These are phyloP conservation scores for Chlorella sp. DNA, from an alignment of 139 green algal species.

Conservation along the genomic window DNA sequence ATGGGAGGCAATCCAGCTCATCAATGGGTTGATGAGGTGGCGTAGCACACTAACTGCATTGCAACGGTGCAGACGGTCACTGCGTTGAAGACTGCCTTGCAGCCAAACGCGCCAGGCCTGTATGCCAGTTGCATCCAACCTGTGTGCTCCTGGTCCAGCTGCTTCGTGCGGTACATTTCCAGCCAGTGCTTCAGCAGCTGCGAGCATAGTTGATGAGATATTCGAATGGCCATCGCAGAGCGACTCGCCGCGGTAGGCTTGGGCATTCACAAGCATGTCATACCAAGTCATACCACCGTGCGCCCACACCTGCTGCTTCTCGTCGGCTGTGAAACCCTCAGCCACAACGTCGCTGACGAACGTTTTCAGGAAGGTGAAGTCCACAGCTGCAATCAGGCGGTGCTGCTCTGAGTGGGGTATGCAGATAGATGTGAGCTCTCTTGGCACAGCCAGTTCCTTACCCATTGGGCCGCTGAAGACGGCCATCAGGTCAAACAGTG, in stretches of 20 bases:
- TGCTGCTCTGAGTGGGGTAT: not conserved
- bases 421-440: no score
- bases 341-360: conserved; percentile 71
- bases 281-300: not conserved
- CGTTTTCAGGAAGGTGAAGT: conserved; percentile 86
- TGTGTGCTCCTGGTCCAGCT: conserved; percentile 13
- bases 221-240: no score
- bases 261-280: no score
- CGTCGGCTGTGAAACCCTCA: conserved; percentile 54
- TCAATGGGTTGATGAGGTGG: conserved; percentile 86
- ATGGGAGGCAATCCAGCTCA: conserved; percentile 68
- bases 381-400: conserved; percentile 53
- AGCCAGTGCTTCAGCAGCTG: conserved; percentile 40
- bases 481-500: conserved; percentile 89
- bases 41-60: conserved; percentile 69
- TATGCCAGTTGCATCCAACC: conserved; percentile 1
- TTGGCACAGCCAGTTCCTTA: no score
- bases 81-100: not conserved
- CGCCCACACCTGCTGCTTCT: conserved; percentile 57
- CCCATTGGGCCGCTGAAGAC: conserved; percentile 62
- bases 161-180: not conserved
- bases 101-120: no score
- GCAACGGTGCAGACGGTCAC: not conserved
- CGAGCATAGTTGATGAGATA: not conserved
- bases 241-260: no score